Conservation (phyloP, 306 rosid genomes). For the Neltuma alba region DNA sequence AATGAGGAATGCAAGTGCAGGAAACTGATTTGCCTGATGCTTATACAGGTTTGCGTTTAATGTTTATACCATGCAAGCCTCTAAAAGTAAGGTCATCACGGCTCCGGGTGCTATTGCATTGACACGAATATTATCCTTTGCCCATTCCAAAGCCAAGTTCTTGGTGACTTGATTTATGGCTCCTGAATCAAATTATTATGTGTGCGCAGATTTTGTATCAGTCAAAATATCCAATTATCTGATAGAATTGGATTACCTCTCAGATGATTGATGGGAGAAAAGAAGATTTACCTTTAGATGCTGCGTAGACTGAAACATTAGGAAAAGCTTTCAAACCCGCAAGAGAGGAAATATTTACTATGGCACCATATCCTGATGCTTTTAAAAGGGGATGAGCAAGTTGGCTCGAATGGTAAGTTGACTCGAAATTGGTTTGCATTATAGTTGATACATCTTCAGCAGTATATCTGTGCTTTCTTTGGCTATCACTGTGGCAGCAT, state of each 20-base stretch:
- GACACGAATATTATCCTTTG: slow-evolving; percentile 46
- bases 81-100: slow-evolving; percentile 15
- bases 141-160: slow-evolving; percentile 61
- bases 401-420: slow-evolving; percentile 39
- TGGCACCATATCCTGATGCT: slow-evolving; percentile 36
- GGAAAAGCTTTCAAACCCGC: slow-evolving; percentile 41
- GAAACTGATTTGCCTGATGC: not conserved
- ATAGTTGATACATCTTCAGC: slow-evolving; percentile 34
- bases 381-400: slow-evolving; percentile 50
- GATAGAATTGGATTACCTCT: not conserved
- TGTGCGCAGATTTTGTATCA: not conserved
- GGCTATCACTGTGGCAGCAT: not conserved
- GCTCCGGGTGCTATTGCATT: slow-evolving; percentile 52
- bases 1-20: not conserved
- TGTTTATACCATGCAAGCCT: not conserved
- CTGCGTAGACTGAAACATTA: slow-evolving; percentile 43
- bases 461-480: slow-evolving; percentile 24
- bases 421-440: slow-evolving; percentile 40
- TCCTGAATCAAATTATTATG: slow-evolving; percentile 33
- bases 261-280: not conserved
- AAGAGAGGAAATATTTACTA: slow-evolving; percentile 41
- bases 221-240: not conserved
- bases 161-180: slow-evolving; percentile 58
- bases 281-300: slow-evolving; percentile 56
- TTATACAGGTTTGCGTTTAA: not conserved